Conservation (phyloP, 108 stramenopile species). For the Nannochloropsis salina region DNA sequence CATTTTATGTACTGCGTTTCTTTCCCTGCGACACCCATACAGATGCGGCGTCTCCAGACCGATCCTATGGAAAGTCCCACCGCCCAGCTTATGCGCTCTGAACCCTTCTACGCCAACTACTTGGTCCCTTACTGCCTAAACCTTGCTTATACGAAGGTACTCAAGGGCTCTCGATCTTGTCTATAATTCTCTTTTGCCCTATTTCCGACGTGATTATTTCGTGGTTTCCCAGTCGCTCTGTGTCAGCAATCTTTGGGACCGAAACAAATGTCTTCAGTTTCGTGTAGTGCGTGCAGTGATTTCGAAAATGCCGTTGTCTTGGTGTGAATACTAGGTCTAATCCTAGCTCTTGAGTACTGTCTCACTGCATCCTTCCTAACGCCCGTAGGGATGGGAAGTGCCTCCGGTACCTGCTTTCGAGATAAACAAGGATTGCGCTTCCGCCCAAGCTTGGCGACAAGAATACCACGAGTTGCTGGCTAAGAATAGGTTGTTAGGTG, state of each 20-base stretch:
- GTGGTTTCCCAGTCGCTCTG: no score
- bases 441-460: background rate
- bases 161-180: no score
- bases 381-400: background rate
- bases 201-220: no score
- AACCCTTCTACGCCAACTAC: background rate
- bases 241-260: no score
- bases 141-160: slow-evolving; percentile 11
- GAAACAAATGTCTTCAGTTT: no score
- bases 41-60: background rate
- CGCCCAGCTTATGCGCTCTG: background rate
- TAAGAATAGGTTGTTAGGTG: background rate
- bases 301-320: no score
- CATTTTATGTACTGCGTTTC: background rate
- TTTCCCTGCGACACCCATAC: background rate
- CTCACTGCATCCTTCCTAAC: background rate
- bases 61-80: background rate
- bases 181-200: no score
- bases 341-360: no score
- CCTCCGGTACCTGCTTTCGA: background rate
- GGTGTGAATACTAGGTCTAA: no score
- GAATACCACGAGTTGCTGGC: background rate
- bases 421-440: background rate
- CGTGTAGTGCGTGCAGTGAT: no score
- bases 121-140: background rate